Conservation (phyloP, 441 rosid genomes). For the Viola pubescens region DNA sequence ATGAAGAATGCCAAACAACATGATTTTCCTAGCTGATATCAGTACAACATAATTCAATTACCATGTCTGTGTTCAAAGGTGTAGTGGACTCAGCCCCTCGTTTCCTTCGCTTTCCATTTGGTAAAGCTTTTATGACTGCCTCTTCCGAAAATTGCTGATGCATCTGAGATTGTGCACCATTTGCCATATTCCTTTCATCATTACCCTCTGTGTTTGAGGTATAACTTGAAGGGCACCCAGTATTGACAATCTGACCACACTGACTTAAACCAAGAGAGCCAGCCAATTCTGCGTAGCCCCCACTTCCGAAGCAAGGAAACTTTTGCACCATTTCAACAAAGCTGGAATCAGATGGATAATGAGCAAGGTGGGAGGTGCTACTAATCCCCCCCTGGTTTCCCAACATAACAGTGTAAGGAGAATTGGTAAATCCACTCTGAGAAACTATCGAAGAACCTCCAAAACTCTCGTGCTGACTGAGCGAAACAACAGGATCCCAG, state of each 20-base stretch:
- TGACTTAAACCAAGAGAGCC: constrained; percentile 35
- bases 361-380: constrained; percentile 41
- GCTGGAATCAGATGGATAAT: constrained; percentile 47
- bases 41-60: constrained; percentile 18
- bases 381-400: constrained; percentile 54
- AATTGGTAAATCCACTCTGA: constrained; percentile 41
- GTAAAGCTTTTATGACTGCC: constrained; percentile 29
- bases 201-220: constrained; percentile 31
- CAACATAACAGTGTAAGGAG: constrained; percentile 43
- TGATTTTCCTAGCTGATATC: constrained; percentile 1
- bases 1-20: constrained; percentile 12
- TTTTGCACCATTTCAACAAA: constrained; percentile 43
- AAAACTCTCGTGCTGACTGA: constrained; percentile 34
- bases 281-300: constrained; percentile 49
- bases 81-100: constrained; percentile 29
- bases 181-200: constrained; percentile 32
- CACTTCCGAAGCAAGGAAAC: constrained; percentile 51
- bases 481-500: constrained; percentile 69
- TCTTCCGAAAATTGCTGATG: constrained; percentile 46
- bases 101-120: constrained; percentile 41
- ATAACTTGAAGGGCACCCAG: constrained; percentile 32
- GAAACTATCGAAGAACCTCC: constrained; percentile 47
- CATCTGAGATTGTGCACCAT: constrained; percentile 34
- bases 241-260: constrained; percentile 27
- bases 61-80: constrained; percentile 35